Percentiles rank a stretch among this genome's conserved stretches.
phyloP scores from a whole-genome alignment of 108 stramenopile species.

The Skeletonema costatum region DNA sequence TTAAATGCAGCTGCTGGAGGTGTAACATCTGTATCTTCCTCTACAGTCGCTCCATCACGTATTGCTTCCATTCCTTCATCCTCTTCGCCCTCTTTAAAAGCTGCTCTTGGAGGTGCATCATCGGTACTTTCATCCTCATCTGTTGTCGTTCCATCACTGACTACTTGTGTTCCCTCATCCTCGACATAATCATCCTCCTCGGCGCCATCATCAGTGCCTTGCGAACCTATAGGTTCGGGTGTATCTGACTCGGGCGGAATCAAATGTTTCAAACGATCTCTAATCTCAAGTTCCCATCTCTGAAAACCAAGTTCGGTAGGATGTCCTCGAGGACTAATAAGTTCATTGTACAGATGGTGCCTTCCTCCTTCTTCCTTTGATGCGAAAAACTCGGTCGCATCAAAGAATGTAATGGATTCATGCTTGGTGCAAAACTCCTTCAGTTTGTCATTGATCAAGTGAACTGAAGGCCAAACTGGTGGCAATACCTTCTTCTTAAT shows the following conservation, averaged over 20 bases:
- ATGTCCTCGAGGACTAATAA: constrained; percentile 70
- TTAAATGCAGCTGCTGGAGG: not conserved
- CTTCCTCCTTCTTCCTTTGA: constrained; percentile 39
- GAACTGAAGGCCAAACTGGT: constrained; percentile 74
- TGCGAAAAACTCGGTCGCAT: constrained; percentile 73
- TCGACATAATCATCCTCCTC: constrained; percentile 7
- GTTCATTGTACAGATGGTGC: constrained; percentile 52
- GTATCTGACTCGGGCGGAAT: not conserved
- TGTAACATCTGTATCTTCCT: not conserved
- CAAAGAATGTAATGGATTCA: constrained; percentile 73
- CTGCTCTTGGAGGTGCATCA: constrained; percentile 3
- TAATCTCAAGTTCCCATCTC: constrained; percentile 55
- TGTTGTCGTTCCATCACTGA: not conserved
- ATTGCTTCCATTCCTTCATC: not conserved
- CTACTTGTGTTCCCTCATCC: not conserved
- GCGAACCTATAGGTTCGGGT: not conserved
- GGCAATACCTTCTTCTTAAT: constrained; percentile 51
- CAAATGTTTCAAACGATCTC: constrained; percentile 16
- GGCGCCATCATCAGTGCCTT: not conserved
- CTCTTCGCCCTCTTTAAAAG: not conserved
- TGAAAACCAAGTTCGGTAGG: constrained; percentile 68
- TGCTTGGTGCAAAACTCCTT: constrained; percentile 60
- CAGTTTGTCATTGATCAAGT: constrained; percentile 70
- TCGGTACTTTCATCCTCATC: not conserved
- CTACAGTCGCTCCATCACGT: not conserved